A percentile compares a stretch with the other conserved stretches of the same genome.
Conservation (phyloP, 345 rosid genomes). For the Kernera saxatilis region DNA sequence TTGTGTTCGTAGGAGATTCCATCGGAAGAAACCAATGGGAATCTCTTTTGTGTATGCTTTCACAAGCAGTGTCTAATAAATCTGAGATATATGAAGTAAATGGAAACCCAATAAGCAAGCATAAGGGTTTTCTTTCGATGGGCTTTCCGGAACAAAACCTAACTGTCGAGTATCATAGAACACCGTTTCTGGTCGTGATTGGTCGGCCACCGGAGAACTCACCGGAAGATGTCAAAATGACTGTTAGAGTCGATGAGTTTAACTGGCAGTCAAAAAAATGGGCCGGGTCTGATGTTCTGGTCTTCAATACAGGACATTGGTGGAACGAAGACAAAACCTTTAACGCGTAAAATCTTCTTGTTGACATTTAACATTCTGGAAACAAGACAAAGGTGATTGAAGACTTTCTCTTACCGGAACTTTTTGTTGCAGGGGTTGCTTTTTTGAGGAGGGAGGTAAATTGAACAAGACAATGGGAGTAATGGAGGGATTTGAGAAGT, state of each 20-base stretch:
- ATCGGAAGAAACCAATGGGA: constrained; percentile 96
- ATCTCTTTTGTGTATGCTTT: constrained; percentile 70
- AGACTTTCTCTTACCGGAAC: neutral
- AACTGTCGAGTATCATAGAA: constrained; percentile 67
- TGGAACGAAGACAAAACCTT: constrained; percentile 73
- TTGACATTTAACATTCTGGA: neutral
- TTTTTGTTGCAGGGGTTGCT: constrained; percentile 48
- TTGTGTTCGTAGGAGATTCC: constrained; percentile 86
- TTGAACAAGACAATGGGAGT: constrained; percentile 53
- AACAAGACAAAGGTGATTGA: neutral
- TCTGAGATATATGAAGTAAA: constrained; percentile 63
- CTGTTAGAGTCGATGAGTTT: constrained; percentile 57
- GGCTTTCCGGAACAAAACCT: constrained; percentile 61
- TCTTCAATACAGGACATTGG: constrained; percentile 83
- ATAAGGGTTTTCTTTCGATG: constrained; percentile 84
- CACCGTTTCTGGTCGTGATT: constrained; percentile 57
- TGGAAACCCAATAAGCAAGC: constrained; percentile 65
- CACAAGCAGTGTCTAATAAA: constrained; percentile 45
- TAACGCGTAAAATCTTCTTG: constrained; percentile 26
- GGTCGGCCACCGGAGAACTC: constrained; percentile 59
- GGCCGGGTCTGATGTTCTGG: constrained; percentile 61
- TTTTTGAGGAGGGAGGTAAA: constrained; percentile 61
- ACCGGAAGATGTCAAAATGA: constrained; percentile 31
- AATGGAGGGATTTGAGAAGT: constrained; percentile 61
- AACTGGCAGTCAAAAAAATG: constrained; percentile 60